phyloP scores from a whole-genome alignment of 805 yeast species.

The Candida adriatica region DNA sequence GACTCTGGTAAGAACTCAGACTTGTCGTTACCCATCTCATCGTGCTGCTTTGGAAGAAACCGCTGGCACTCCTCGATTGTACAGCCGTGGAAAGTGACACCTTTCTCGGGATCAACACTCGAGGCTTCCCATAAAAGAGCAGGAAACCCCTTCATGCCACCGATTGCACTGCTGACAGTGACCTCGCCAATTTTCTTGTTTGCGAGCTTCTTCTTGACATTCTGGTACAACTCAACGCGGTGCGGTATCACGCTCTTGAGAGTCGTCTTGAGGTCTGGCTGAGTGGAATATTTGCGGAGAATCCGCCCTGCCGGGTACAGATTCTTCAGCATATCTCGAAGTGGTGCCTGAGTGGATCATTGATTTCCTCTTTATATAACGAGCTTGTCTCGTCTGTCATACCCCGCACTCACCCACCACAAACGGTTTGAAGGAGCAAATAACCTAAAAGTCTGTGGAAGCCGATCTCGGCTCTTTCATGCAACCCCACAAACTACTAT shows the following conservation, averaged over 20 bases:
- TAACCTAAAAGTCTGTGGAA: no score
- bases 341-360: no score
- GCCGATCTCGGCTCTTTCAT: no score
- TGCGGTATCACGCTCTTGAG: slow-evolving; percentile 34
- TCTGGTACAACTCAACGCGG: slow-evolving; percentile 31
- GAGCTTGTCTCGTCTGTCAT: no score
- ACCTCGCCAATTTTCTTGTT: slow-evolving; percentile 36
- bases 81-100: slow-evolving; percentile 73
- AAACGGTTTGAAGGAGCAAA: no score
- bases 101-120: slow-evolving; percentile 66
- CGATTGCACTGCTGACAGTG: slow-evolving; percentile 40
- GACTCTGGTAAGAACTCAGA: slow-evolving; percentile 68
- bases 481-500: no score
- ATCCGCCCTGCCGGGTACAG: no score
- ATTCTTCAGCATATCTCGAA: no score
- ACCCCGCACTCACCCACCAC: no score
- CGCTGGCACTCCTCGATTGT: slow-evolving; percentile 68
- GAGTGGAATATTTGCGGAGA: slow-evolving; percentile 15
- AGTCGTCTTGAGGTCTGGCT: slow-evolving; percentile 20
- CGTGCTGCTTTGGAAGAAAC: slow-evolving; percentile 48
- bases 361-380: no score
- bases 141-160: slow-evolving; percentile 78
- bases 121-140: slow-evolving; percentile 79
- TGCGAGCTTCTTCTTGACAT: slow-evolving; percentile 32
- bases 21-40: slow-evolving; percentile 25